These are phyloP conservation scores for Komagataella populi DNA, from an alignment of 805 yeast genomes.

Conservation along the genomic window DNA sequence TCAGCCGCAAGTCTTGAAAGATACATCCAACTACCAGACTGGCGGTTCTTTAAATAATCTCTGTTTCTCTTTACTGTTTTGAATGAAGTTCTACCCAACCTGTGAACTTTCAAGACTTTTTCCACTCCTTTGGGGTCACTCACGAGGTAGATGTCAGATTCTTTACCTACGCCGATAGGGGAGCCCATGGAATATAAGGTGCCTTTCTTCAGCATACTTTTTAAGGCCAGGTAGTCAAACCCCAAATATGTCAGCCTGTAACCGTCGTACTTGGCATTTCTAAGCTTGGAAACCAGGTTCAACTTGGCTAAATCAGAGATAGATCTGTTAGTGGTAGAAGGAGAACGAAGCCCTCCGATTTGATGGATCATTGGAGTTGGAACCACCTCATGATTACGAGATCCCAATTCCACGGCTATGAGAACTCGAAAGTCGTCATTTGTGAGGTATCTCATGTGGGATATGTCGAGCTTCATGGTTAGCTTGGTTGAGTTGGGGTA, in stretches of 20 bases:
- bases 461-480: constrained; percentile 78
- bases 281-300: constrained; percentile 58
- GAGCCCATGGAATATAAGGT: constrained; percentile 69
- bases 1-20: constrained; percentile 82
- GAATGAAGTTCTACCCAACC: constrained; percentile 90
- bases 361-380: constrained; percentile 79
- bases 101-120: constrained; percentile 79
- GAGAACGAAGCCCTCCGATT: constrained; percentile 63
- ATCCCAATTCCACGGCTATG: constrained; percentile 81
- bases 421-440: constrained; percentile 84
- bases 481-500: background rate
- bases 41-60: constrained; percentile 67
- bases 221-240: constrained; percentile 83
- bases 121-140: constrained; percentile 45
- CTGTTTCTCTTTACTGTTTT: constrained; percentile 86
- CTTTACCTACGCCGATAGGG: constrained; percentile 94
- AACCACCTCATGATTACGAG: constrained; percentile 87
- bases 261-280: constrained; percentile 94
- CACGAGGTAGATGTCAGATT: constrained; percentile 85
- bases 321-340: constrained; percentile 63
- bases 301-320: constrained; percentile 82
- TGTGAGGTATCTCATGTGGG: constrained; percentile 88
- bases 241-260: constrained; percentile 82
- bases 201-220: constrained; percentile 64
- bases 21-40: constrained; percentile 85